phyloP scores from a whole-genome alignment of 352 stramenopile species.

The Thraustochytrium striatum region DNA sequence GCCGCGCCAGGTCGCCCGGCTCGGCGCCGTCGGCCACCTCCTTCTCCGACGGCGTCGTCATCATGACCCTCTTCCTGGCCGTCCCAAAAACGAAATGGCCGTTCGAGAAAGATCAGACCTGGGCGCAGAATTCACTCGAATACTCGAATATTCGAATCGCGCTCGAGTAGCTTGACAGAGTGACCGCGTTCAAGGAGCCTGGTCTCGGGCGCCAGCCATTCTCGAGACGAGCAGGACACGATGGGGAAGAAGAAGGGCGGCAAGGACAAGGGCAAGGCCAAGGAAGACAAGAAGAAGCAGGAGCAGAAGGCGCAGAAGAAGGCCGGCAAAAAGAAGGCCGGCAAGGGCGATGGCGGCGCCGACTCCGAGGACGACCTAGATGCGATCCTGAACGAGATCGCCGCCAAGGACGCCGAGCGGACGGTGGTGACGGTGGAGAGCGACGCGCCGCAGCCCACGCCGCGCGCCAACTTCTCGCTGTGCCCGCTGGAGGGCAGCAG shows the following conservation, averaged over 20 bases:
- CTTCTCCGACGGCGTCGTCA: too few species aligned
- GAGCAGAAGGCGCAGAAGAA: slow-evolving; percentile 47
- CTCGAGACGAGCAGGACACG: too few species aligned
- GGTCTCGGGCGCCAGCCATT: too few species aligned
- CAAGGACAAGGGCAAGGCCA: neutral
- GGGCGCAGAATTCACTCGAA: too few species aligned
- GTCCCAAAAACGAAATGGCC: slow-evolving; percentile 1
- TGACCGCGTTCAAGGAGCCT: too few species aligned
- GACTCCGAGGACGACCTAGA: slow-evolving; percentile 45
- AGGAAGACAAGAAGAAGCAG: slow-evolving; percentile 48
- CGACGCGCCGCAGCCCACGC: slow-evolving; percentile 8
- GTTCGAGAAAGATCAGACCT: too few species aligned
- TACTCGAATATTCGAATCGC: too few species aligned
- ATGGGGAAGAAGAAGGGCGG: slow-evolving; percentile 49
- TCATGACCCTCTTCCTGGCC: too few species aligned
- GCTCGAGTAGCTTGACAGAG: too few species aligned
- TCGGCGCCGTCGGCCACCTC: too few species aligned
- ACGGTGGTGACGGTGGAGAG: slow-evolving; percentile 26
- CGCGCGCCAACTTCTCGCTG: slow-evolving; percentile 44
- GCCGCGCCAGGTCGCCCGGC: too few species aligned
- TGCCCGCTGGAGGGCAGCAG: slow-evolving; percentile 59
- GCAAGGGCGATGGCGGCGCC: slow-evolving; percentile 31
- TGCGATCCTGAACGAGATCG: slow-evolving; percentile 35
- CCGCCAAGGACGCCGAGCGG: slow-evolving; percentile 19
- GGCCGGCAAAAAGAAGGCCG: slow-evolving; percentile 21